phyloP scores from a whole-genome alignment of 495 filamentous ascomycete species.

The Acidiella bohemica region DNA sequence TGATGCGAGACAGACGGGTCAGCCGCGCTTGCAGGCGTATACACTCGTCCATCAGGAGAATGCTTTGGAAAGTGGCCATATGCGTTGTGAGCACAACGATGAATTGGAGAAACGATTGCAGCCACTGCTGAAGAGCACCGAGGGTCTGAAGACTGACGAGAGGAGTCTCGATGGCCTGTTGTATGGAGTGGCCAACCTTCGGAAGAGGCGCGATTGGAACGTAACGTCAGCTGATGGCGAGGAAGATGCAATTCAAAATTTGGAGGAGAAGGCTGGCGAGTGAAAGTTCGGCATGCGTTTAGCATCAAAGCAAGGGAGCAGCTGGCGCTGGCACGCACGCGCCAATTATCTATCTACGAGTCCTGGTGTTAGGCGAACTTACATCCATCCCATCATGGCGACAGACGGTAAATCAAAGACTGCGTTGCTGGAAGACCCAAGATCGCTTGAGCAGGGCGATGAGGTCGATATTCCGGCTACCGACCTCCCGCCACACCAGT shows the following conservation, averaged over 20 bases:
- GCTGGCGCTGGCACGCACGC: no score
- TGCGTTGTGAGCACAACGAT: background rate
- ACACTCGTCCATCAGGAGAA: background rate
- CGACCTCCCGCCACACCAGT: background rate
- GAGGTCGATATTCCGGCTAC: background rate
- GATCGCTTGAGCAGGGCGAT: background rate
- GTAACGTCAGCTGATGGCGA: no score
- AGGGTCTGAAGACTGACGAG: slow-evolving; percentile 7
- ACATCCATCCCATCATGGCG: no score
- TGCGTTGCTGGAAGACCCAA: background rate
- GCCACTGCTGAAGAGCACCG: background rate
- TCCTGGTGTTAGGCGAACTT: no score
- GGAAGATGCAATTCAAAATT: no score
- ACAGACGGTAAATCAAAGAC: background rate
- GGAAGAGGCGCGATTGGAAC: slow-evolving; percentile 43
- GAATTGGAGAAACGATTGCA: slow-evolving; percentile 1
- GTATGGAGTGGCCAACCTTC: slow-evolving; percentile 57
- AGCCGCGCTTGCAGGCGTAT: slow-evolving; percentile 3
- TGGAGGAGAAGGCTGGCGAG: background rate
- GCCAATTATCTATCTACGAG: no score
- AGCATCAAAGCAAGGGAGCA: no score
- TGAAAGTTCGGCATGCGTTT: no score
- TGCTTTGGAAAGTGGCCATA: background rate
- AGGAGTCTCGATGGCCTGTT: slow-evolving; percentile 43
- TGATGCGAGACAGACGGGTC: slow-evolving; percentile 2